These are phyloP conservation scores for Malassezia pachydermatis DNA, from an alignment of 1,284 basidiomycete species.

Conservation along the genomic window DNA sequence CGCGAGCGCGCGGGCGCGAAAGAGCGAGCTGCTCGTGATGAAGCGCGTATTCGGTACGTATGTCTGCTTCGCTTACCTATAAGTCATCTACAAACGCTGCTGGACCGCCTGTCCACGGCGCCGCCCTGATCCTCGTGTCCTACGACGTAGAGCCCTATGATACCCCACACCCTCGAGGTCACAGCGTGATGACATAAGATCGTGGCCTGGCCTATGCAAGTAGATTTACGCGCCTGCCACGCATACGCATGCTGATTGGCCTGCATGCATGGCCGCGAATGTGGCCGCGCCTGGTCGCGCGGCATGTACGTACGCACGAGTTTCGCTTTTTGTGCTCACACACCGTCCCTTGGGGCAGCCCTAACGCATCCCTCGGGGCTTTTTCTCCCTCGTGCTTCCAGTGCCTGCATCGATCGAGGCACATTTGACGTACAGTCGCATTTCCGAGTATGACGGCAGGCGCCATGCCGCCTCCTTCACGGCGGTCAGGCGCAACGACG, in stretches of 20 bases:
- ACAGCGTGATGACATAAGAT: slow-evolving; percentile 15
- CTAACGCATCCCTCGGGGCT: too few relatives aligned
- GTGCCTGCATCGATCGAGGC: too few relatives aligned
- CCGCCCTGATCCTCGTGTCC: not conserved
- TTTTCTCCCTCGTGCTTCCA: too few relatives aligned
- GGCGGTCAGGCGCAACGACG: too few relatives aligned
- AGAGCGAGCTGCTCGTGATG: slow-evolving; percentile 54
- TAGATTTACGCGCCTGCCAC: slow-evolving; percentile 2
- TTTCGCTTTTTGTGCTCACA: too few relatives aligned
- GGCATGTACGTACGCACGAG: too few relatives aligned
- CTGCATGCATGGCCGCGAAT: not conserved
- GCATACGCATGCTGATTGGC: not conserved
- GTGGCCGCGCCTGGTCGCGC: too few relatives aligned
- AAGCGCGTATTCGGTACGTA: slow-evolving; percentile 17
- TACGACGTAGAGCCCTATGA: not conserved
- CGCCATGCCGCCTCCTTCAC: not conserved
- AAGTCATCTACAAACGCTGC: slow-evolving; percentile 15
- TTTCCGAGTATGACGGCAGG: not conserved
- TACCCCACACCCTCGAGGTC: slow-evolving; percentile 13
- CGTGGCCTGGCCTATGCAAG: not conserved
- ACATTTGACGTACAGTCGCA: too few relatives aligned
- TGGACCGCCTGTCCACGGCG: slow-evolving; percentile 7
- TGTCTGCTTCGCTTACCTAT: not conserved
- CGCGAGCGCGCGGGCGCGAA: slow-evolving; percentile 87
- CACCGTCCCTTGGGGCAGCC: too few relatives aligned